Evolutionary conservation across 768 basidiomycete species (phyloP).

Genomic region (Sarcomyxa edulis): DNA sequence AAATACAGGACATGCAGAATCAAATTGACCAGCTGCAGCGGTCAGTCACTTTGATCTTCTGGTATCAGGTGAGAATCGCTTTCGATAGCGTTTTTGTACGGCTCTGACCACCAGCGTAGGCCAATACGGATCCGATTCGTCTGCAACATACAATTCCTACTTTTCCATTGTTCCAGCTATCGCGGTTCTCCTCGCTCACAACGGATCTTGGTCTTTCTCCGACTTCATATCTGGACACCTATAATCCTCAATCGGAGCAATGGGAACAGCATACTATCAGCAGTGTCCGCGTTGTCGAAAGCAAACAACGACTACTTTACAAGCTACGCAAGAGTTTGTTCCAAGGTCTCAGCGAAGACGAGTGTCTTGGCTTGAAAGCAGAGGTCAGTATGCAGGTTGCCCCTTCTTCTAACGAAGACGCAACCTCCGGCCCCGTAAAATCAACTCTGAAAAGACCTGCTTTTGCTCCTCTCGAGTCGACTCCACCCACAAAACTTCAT

Average conservation of each 20-base stretch:
- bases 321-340: slow-evolving; percentile 53
- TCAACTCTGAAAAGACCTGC: too few species aligned
- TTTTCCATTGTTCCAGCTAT: slow-evolving; percentile 61
- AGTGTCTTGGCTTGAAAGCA: slow-evolving; percentile 51
- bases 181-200: slow-evolving; percentile 44
- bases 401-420: too few species aligned
- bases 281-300: slow-evolving; percentile 52
- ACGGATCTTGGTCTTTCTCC: slow-evolving; percentile 46
- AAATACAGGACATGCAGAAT: slow-evolving; percentile 7
- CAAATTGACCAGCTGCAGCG: slow-evolving; percentile 6
- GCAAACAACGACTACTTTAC: slow-evolving; percentile 59
- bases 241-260: slow-evolving; percentile 43
- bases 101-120: slow-evolving; percentile 23
- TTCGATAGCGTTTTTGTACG: neutral
- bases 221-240: slow-evolving; percentile 56
- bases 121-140: slow-evolving; percentile 48
- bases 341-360: slow-evolving; percentile 49
- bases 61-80: slow-evolving; percentile 1
- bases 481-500: too few species aligned
- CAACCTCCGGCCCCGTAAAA: too few species aligned
- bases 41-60: slow-evolving; percentile 13
- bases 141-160: slow-evolving; percentile 53
- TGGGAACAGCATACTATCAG: slow-evolving; percentile 66
- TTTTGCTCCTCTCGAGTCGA: too few species aligned
- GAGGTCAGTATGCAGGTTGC: slow-evolving; percentile 48